These are phyloP conservation scores for Ceratobasidium papillatum DNA, from an alignment of 1,284 basidiomycete species.

Conservation along the genomic window DNA sequence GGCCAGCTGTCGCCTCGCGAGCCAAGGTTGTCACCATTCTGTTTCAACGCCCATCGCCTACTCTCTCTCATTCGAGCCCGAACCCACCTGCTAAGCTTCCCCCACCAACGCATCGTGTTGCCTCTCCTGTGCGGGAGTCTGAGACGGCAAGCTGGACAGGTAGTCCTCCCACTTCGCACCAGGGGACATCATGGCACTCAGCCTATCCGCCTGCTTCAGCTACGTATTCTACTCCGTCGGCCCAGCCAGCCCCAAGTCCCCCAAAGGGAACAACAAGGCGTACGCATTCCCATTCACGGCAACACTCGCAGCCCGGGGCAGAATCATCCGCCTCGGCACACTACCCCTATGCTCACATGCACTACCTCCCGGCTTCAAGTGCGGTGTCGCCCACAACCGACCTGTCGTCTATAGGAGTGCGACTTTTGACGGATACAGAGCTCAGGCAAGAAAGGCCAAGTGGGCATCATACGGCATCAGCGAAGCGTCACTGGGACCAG, in stretches of 20 bases:
- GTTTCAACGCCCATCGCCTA: constrained; percentile 9
- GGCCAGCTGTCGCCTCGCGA: constrained; percentile 28
- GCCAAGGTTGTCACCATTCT: constrained; percentile 29
- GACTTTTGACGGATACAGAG: not conserved
- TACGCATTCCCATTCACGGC: constrained; percentile 8
- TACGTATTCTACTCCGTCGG: not conserved
- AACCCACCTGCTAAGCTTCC: not conserved
- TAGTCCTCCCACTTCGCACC: not conserved
- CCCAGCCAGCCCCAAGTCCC: not conserved
- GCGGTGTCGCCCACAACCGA: constrained; percentile 31
- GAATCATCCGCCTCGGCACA: not conserved
- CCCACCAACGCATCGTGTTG: not conserved
- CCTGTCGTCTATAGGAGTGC: constrained; percentile 21
- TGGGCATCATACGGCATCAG: not conserved
- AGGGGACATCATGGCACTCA: constrained; percentile 11
- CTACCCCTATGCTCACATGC: constrained; percentile 31
- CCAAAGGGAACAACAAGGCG: not conserved
- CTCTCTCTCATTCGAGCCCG: not conserved
- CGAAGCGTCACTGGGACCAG: constrained; percentile 35
- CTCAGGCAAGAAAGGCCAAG: not conserved
- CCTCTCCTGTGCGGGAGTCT: constrained; percentile 18
- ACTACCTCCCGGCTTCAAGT: constrained; percentile 22
- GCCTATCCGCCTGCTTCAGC: constrained; percentile 16
- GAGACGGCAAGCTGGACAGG: not conserved
- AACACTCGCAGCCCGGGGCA: not conserved